phyloP scores from a whole-genome alignment of 2,329 filamentous ascomycete species.

The Bipolaris oryzae region DNA sequence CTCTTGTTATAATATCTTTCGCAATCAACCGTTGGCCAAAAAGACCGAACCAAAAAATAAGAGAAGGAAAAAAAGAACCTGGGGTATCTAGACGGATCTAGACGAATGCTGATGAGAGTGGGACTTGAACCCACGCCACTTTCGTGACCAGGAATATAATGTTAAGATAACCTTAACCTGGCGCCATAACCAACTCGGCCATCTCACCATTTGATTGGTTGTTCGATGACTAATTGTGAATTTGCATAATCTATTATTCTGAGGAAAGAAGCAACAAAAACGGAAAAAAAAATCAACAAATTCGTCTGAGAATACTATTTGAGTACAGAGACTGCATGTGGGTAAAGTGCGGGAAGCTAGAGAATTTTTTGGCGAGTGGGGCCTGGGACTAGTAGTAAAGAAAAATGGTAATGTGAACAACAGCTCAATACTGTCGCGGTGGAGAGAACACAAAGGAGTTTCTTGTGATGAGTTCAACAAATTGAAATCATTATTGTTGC shows the following conservation, averaged over 20 bases:
- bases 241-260: not conserved
- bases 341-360: not conserved
- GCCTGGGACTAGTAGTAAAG: not conserved
- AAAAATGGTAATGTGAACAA: not conserved
- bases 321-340: not conserved
- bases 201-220: constrained; percentile 9
- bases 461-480: no score
- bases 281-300: not conserved
- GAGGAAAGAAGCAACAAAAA: no score
- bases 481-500: no score
- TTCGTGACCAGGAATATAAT: constrained; percentile 42
- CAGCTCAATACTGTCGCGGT: not conserved
- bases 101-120: constrained; percentile 47
- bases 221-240: not conserved
- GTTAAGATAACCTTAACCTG: constrained; percentile 18
- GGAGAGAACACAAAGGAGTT: not conserved
- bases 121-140: constrained; percentile 49
- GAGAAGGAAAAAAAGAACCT: constrained; percentile 25
- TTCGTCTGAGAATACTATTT: not conserved
- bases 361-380: constrained; percentile 1
- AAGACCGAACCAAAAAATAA: not conserved
- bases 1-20: not conserved
- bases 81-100: constrained; percentile 17
- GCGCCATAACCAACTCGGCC: constrained; percentile 18
- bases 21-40: not conserved